These are phyloP conservation scores for Leishmania lainsoni DNA, from an alignment of 208 protist genomes.

Conservation along the genomic window DNA sequence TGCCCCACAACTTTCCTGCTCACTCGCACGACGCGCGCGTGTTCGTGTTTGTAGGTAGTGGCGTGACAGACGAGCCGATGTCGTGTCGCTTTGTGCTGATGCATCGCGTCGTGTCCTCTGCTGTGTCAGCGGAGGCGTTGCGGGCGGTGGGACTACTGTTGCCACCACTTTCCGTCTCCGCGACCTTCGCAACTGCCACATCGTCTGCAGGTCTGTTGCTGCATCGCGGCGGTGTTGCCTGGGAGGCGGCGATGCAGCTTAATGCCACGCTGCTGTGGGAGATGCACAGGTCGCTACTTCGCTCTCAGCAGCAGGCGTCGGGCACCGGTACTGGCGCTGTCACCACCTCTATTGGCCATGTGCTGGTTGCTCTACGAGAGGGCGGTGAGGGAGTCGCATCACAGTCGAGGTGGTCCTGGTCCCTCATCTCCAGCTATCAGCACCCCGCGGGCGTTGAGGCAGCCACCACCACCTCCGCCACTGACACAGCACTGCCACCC, in stretches of 20 bases:
- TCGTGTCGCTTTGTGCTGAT: slow-evolving; percentile 28
- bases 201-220: neutral
- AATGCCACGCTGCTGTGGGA: slow-evolving; percentile 30
- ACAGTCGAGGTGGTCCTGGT: slow-evolving; percentile 6
- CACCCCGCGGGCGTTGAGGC: neutral
- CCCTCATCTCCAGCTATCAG: slow-evolving; percentile 21
- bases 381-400: neutral
- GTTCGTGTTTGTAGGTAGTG: slow-evolving; percentile 30
- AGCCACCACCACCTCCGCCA: neutral
- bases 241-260: slow-evolving; percentile 26
- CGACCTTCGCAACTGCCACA: neutral
- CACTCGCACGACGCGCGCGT: slow-evolving; percentile 6
- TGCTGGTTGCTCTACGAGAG: slow-evolving; percentile 10
- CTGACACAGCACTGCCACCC: neutral
- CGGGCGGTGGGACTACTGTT: neutral
- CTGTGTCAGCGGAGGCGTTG: slow-evolving; percentile 3
- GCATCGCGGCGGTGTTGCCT: slow-evolving; percentile 12
- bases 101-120: slow-evolving; percentile 27
- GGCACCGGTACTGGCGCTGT: neutral
- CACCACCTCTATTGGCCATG: slow-evolving; percentile 18
- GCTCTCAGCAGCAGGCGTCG: neutral
- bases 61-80: slow-evolving; percentile 15
- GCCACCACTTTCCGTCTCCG: neutral
- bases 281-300: slow-evolving; percentile 20
- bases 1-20: slow-evolving; percentile 1